Percentiles rank a stretch among this genome's conserved stretches.
These are phyloP conservation scores for Aspergillus melleus DNA, from an alignment of 2,329 filamentous ascomycete genomes.

Conservation along the genomic window DNA sequence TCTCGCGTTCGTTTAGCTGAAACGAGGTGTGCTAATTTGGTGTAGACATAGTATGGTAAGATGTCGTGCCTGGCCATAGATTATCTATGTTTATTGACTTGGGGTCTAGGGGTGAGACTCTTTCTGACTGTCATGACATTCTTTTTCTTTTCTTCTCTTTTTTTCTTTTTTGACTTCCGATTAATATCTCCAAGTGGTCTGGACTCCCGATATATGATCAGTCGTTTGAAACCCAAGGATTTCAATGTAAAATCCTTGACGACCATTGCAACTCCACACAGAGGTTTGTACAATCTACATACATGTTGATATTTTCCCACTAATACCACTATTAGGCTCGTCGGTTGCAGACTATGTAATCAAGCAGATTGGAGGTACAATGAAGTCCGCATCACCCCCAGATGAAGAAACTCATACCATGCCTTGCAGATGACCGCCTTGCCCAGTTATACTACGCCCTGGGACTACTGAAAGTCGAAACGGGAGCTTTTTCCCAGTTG, in stretches of 20 bases:
- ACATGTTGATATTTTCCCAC: background rate
- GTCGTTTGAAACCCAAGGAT: slow-evolving; percentile 56
- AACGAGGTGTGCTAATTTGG: background rate
- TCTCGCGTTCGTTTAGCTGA: background rate
- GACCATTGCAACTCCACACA: slow-evolving; percentile 63
- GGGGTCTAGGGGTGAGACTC: slow-evolving; percentile 33
- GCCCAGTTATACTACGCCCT: slow-evolving; percentile 58
- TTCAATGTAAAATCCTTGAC: slow-evolving; percentile 75
- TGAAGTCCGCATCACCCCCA: background rate
- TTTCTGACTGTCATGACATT: background rate
- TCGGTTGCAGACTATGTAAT: slow-evolving; percentile 64
- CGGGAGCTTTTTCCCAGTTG: slow-evolving; percentile 62
- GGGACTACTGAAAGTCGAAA: slow-evolving; percentile 56
- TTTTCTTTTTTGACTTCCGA: background rate
- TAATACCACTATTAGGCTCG: slow-evolving; percentile 45
- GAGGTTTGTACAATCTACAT: slow-evolving; percentile 37
- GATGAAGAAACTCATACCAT: slow-evolving; percentile 2
- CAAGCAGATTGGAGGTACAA: slow-evolving; percentile 55
- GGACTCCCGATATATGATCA: slow-evolving; percentile 66
- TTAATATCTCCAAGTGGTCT: slow-evolving; percentile 52
- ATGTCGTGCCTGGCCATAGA: background rate
- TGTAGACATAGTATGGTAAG: slow-evolving; percentile 51
- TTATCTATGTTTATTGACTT: slow-evolving; percentile 7
- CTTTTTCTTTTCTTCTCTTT: too few species aligned
- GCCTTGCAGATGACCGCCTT: slow-evolving; percentile 51